Conservation (phyloP, 495 filamentous ascomycete genomes). For the Aspergillus homomorphus region DNA sequence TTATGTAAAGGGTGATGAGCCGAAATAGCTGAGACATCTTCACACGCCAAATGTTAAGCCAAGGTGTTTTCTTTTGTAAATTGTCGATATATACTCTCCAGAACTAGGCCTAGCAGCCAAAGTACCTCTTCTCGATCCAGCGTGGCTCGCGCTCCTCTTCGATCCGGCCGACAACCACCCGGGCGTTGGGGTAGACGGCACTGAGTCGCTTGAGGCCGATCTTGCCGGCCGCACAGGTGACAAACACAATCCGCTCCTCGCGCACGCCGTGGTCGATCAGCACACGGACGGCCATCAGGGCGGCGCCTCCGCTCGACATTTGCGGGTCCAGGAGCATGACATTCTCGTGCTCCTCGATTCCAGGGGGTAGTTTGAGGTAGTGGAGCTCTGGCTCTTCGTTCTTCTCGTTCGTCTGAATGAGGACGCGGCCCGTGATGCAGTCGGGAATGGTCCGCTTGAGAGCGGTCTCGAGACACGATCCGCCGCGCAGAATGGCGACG, state of each 20-base stretch:
- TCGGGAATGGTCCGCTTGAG: slow-evolving; percentile 87
- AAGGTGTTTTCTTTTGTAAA: too few species aligned
- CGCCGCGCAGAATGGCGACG: slow-evolving; percentile 83
- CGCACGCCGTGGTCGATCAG: slow-evolving; percentile 91
- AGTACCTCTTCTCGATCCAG: slow-evolving; percentile 81
- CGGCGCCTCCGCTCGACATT: slow-evolving; percentile 89
- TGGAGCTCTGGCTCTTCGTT: slow-evolving; percentile 91
- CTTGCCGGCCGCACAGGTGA: slow-evolving; percentile 80
- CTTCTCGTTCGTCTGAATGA: slow-evolving; percentile 83
- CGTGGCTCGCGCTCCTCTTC: slow-evolving; percentile 70
- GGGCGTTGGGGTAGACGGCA: slow-evolving; percentile 81
- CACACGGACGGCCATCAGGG: slow-evolving; percentile 93
- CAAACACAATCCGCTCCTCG: slow-evolving; percentile 81
- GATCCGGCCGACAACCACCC: slow-evolving; percentile 77
- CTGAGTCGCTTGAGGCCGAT: slow-evolving; percentile 76
- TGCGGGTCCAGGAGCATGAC: slow-evolving; percentile 90
- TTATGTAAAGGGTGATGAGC: neutral
- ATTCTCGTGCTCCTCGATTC: slow-evolving; percentile 67
- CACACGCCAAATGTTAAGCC: too few species aligned
- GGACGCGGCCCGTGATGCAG: slow-evolving; percentile 79
- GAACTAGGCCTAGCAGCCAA: slow-evolving; percentile 58
- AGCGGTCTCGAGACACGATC: slow-evolving; percentile 81
- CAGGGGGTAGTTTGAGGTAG: slow-evolving; percentile 70
- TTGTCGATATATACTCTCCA: neutral
- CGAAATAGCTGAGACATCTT: slow-evolving; percentile 1